Evolutionary conservation across 2,329 filamentous ascomycete species (phyloP).

Genomic region (Fusarium caatingaense): DNA sequence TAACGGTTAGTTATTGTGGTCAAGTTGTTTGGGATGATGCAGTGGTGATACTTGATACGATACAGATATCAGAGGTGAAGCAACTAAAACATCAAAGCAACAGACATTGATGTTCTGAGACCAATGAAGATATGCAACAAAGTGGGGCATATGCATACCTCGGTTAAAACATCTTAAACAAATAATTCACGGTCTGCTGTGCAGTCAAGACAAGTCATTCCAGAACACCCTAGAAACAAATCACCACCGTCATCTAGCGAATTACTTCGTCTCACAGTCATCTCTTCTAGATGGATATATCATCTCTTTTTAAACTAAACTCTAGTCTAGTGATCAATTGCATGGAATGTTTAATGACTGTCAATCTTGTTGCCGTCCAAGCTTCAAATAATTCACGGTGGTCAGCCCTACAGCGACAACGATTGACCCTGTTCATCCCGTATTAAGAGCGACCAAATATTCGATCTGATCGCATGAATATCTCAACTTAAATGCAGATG

Average conservation of each 20-base stretch:
- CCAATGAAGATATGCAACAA: neutral
- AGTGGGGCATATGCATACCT: neutral
- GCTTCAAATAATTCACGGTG: neutral
- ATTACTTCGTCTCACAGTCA: neutral
- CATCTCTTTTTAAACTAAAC: neutral
- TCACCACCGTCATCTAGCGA: neutral
- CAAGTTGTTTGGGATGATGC: neutral
- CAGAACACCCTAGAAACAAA: slow-evolving; percentile 1
- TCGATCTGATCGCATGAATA: neutral
- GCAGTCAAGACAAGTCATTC: neutral
- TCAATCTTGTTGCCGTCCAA: neutral
- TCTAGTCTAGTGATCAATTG: neutral
- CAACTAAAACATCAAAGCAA: neutral
- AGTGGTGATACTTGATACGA: neutral
- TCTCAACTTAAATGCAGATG: neutral
- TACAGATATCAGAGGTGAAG: neutral
- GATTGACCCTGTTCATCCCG: neutral
- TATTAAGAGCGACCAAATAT: neutral
- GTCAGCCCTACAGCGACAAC: neutral
- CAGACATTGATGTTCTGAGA: neutral
- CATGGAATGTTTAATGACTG: slow-evolving; percentile 6
- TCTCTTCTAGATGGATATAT: neutral
- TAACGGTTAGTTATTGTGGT: neutral
- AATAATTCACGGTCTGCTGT: neutral
- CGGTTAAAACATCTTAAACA: neutral